Percentiles rank a stretch among this genome's conserved stretches.
These are phyloP conservation scores for Davidsoniella neocaledoniae DNA, from an alignment of 2,329 filamentous ascomycete genomes.

Conservation along the genomic window DNA sequence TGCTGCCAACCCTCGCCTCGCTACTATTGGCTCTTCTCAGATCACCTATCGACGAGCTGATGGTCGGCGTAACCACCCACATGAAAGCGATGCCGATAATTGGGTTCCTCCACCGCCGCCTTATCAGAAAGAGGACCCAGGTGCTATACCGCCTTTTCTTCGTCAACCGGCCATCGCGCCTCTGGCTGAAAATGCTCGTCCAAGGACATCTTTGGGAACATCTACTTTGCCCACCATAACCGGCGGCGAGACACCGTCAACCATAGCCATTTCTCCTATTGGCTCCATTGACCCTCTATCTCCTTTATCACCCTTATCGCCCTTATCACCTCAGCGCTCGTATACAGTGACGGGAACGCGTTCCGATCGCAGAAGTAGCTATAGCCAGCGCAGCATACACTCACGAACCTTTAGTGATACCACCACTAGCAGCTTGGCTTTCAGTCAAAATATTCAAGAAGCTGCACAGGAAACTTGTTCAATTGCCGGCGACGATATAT, in stretches of 20 bases:
- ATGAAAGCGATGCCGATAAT: constrained; percentile 76
- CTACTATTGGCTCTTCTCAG: constrained; percentile 34
- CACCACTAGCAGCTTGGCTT: too few species aligned
- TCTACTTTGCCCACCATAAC: neutral
- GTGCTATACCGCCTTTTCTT: constrained; percentile 38
- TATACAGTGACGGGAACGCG: neutral
- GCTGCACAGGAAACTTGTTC: neutral
- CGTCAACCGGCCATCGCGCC: constrained; percentile 30
- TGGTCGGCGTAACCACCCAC: constrained; percentile 54
- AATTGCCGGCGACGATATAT: neutral
- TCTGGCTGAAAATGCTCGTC: constrained; percentile 13
- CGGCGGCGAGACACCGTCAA: neutral
- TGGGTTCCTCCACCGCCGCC: constrained; percentile 78
- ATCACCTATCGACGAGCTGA: constrained; percentile 52
- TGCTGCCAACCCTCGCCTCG: constrained; percentile 51
- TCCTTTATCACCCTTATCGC: neutral
- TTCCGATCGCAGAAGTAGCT: too few species aligned
- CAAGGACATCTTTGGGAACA: neutral
- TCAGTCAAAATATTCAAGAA: neutral
- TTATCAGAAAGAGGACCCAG: constrained; percentile 50
- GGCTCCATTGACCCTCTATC: neutral
- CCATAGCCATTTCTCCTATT: neutral
- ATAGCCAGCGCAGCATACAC: neutral
- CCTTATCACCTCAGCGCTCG: constrained; percentile 1
- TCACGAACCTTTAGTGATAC: neutral